A percentile compares a stretch with the other conserved stretches of the same genome.
phyloP scores from a whole-genome alignment of 805 yeast species.

The Lipomyces mesembrius region DNA sequence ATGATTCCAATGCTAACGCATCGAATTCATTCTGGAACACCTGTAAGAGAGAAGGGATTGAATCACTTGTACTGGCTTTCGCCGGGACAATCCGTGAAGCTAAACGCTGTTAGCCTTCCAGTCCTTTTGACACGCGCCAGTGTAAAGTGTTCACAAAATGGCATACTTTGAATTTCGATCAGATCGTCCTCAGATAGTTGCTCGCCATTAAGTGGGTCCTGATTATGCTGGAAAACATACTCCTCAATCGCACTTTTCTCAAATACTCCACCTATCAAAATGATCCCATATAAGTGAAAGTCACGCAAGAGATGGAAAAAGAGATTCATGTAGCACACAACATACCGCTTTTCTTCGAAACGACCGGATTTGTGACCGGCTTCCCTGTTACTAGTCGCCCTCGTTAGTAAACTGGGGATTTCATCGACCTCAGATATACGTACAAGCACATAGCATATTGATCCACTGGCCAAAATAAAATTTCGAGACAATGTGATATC shows the following conservation, averaged over 20 bases:
- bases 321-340: background rate
- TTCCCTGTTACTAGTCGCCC: slow-evolving; percentile 63
- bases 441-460: background rate
- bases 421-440: background rate
- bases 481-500: background rate
- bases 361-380: slow-evolving; percentile 69
- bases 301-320: slow-evolving; percentile 37
- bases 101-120: slow-evolving; percentile 2
- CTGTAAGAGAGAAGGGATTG: slow-evolving; percentile 78
- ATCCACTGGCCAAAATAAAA: background rate
- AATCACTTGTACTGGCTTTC: slow-evolving; percentile 55
- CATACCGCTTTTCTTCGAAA: slow-evolving; percentile 53
- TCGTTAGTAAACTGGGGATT: background rate
- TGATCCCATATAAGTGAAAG: background rate
- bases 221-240: slow-evolving; percentile 65
- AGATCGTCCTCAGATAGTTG: slow-evolving; percentile 63
- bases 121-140: too few relatives aligned
- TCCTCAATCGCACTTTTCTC: slow-evolving; percentile 64
- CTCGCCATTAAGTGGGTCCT: slow-evolving; percentile 77
- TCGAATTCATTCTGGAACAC: slow-evolving; percentile 89
- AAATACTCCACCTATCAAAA: slow-evolving; percentile 64
- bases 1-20: slow-evolving; percentile 79
- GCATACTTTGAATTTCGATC: slow-evolving; percentile 48
- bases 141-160: background rate
- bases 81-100: slow-evolving; percentile 46